A percentile compares a stretch with the other conserved stretches of the same genome.
phyloP scores from a whole-genome alignment of 306 rosid genomes.

The Phaseolus lunatus region DNA sequence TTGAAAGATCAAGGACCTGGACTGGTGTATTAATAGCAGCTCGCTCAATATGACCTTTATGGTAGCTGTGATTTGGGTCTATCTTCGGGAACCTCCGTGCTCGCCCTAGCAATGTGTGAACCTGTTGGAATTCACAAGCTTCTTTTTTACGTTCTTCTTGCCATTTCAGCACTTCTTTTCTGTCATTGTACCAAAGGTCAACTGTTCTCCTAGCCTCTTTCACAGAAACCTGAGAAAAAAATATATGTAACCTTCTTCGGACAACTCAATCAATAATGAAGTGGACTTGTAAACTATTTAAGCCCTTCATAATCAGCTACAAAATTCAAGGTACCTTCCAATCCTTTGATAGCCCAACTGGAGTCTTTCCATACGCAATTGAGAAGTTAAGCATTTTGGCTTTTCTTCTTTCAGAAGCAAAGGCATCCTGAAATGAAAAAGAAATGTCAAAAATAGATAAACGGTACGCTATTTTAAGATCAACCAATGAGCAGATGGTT shows the following conservation, averaged over 20 bases:
- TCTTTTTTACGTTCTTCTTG: conserved; percentile 79
- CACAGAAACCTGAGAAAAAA: conserved; percentile 76
- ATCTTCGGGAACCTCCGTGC: conserved; percentile 76
- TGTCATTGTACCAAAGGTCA: conserved; percentile 85
- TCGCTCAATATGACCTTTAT: conserved; percentile 90
- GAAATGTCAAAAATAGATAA: background rate
- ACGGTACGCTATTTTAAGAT: conserved; percentile 6
- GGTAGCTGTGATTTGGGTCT: conserved; percentile 53
- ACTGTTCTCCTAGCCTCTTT: conserved; percentile 85
- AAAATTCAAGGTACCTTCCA: conserved; percentile 79
- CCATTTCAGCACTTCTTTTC: conserved; percentile 87
- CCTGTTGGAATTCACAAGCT: conserved; percentile 58
- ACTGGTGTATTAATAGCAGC: conserved; percentile 99
- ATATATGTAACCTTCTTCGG: conserved; percentile 10
- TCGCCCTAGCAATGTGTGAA: conserved; percentile 87
- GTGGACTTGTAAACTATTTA: background rate
- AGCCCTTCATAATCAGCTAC: conserved; percentile 16
- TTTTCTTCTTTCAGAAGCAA: conserved; percentile 93
- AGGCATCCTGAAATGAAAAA: conserved; percentile 74
- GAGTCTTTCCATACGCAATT: conserved; percentile 96
- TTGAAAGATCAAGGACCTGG: conserved; percentile 66
- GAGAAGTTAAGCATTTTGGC: conserved; percentile 99
- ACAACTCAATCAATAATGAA: conserved; percentile 36
- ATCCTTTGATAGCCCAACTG: conserved; percentile 88
- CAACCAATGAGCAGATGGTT: background rate